These are phyloP conservation scores for Kwoniella botswanensis DNA, from an alignment of 768 basidiomycete genomes.

Conservation along the genomic window DNA sequence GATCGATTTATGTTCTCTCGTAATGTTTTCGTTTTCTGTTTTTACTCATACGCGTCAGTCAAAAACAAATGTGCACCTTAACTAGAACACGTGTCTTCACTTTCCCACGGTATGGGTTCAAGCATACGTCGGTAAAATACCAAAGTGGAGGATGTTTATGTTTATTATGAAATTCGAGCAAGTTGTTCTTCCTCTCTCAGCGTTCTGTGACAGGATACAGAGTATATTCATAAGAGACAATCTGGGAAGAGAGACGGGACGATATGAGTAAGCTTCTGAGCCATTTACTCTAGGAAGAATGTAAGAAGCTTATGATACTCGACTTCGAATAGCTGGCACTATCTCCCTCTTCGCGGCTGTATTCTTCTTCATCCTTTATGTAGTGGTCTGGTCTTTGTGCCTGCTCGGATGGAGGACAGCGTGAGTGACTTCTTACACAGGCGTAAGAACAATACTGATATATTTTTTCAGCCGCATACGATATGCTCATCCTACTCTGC, in stretches of 20 bases:
- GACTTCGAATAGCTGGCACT: constrained; percentile 4
- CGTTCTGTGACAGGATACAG: background rate
- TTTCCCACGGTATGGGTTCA: constrained; percentile 3
- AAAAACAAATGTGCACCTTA: background rate
- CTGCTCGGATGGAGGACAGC: constrained; percentile 72
- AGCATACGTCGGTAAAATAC: constrained; percentile 14
- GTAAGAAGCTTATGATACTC: background rate
- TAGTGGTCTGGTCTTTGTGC: constrained; percentile 68
- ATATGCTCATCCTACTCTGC: constrained; percentile 69
- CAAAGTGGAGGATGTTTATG: constrained; percentile 26
- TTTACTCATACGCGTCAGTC: constrained; percentile 17
- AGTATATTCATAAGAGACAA: background rate
- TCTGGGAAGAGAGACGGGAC: too few relatives aligned
- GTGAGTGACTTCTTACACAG: constrained; percentile 62
- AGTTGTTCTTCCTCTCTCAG: background rate
- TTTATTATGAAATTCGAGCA: background rate
- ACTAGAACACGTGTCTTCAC: background rate
- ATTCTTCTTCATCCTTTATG: constrained; percentile 62
- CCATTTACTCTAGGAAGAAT: background rate
- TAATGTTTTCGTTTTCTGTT: constrained; percentile 23
- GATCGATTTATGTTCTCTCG: background rate
- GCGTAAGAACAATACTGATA: background rate
- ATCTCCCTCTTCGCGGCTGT: constrained; percentile 45
- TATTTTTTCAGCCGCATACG: constrained; percentile 67
- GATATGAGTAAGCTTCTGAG: constrained; percentile 9